Base-by-base conservation (phyloP, 306 rosid species). In the Gillenia trifoliata region DNA sequence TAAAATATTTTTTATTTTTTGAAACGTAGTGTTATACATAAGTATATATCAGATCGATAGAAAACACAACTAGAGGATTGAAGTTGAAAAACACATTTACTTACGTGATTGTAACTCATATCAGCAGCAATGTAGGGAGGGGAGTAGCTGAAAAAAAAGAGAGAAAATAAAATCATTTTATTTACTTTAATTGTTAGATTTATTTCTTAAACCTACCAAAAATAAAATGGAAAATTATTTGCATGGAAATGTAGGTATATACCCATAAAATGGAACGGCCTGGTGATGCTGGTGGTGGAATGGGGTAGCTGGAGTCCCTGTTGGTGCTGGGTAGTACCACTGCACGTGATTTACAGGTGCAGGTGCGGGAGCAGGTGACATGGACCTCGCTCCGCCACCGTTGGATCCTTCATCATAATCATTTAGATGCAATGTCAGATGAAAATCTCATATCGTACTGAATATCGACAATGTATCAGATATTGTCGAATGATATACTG, bases 301-400 rank as follows among this genome's bases (percentile, higher is more conserved):
- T 19, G 87, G 84, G 26, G 88, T 22, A 12, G 80, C 47, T 4
- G 85, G 85, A 29, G 93, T 67, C n/a, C 82, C 91, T 45, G 89
- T 79, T 0, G 97, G 92, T 52, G 89, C 81, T 1, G 96, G 92
- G 70, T 88, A 90, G 80, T 86, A 92, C 91, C 93, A 87, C 22
- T 85, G 92, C 83, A 86, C 83, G 25, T 88, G 90, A 82, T 85
- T 88, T 19, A 73, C 86, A 8, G 92, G 80, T 52, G 86, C 76
- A 15, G 54, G 75, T 9, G 68, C 25, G 1, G 57, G 57, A 0
- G 57, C 76, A 22, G 77, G 79, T 59, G 90, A 43, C 55, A 76
- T 62, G 43, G 85, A 78, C 80, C 90, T 85, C 17, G 82, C 55
- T 33, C 80, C 89, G 2, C 85, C 93, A 4, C 85, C 86, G 75